A percentile compares a stretch with the other conserved stretches of the same genome.
These are phyloP conservation scores for Paraphoma sp. DNA, from an alignment of 2,329 filamentous ascomycete genomes.

Conservation along the genomic window DNA sequence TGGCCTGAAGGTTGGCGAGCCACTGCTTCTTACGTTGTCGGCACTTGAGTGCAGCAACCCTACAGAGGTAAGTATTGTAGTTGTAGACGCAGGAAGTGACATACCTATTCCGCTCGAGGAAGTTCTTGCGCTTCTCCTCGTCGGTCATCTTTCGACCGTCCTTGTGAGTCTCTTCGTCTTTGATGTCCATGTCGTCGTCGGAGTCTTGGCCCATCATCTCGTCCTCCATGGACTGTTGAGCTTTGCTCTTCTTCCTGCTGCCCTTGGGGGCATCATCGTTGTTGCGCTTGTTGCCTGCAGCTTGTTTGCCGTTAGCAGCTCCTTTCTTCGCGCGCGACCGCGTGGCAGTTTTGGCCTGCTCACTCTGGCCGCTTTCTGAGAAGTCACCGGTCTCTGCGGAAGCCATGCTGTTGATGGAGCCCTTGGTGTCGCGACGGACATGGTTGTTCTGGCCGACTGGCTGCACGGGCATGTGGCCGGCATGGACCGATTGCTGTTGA, in stretches of 20 bases:
- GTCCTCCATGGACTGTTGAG: constrained; percentile 56
- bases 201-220: constrained; percentile 56
- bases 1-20: constrained; percentile 91
- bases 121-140: constrained; percentile 98
- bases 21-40: constrained; percentile 99
- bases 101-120: constrained; percentile 93
- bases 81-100: constrained; percentile 34
- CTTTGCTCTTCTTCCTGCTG: constrained; percentile 71
- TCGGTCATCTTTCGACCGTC: constrained; percentile 91
- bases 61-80: constrained; percentile 26
- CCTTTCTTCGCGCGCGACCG: constrained; percentile 47
- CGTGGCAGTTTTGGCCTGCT: constrained; percentile 65
- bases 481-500: constrained; percentile 46
- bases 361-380: constrained; percentile 74
- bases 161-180: constrained; percentile 48
- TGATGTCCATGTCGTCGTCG: constrained; percentile 47
- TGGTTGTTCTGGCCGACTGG: constrained; percentile 59
- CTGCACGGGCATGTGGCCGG: constrained; percentile 56
- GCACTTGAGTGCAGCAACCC: constrained; percentile 95
- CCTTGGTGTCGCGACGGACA: constrained; percentile 54
- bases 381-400: constrained; percentile 65
- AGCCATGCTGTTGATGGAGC: constrained; percentile 65
- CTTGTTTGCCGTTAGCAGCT: constrained; percentile 43
- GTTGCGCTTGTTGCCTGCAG: constrained; percentile 68
- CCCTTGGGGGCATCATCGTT: constrained; percentile 75